phyloP scores from a whole-genome alignment of 129 eudicot species.

The Flaveria sonorensis region DNA sequence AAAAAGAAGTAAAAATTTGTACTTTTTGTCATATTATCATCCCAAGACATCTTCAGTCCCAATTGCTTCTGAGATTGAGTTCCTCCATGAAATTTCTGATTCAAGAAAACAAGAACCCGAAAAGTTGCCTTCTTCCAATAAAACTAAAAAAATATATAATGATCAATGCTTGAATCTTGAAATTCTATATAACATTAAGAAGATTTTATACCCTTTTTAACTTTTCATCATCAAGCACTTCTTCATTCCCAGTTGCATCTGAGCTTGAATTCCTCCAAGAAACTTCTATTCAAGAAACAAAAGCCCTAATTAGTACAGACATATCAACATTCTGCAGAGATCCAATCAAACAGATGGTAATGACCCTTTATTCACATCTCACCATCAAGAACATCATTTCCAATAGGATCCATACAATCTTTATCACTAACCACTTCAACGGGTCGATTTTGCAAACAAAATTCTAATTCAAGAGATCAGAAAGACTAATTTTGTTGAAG shows the following conservation, averaged over 20 bases:
- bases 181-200: background rate
- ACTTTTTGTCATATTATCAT: slow-evolving; percentile 11
- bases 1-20: background rate
- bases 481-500: slow-evolving; percentile 1
- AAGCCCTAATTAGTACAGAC: slow-evolving; percentile 37
- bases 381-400: slow-evolving; percentile 42
- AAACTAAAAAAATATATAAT: background rate
- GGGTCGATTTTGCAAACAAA: slow-evolving; percentile 21
- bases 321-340: background rate
- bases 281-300: slow-evolving; percentile 22
- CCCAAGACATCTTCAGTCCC: background rate
- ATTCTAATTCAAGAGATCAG: slow-evolving; percentile 20
- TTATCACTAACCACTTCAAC: slow-evolving; percentile 27
- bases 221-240: background rate
- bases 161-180: slow-evolving; percentile 8
- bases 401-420: slow-evolving; percentile 42
- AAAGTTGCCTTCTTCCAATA: background rate
- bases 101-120: slow-evolving; percentile 18
- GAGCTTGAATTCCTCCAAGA: slow-evolving; percentile 19
- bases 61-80: slow-evolving; percentile 10
- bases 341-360: slow-evolving; percentile 6
- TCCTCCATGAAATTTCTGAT: slow-evolving; percentile 16
- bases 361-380: slow-evolving; percentile 19
- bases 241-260: slow-evolving; percentile 3
- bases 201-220: slow-evolving; percentile 8